Evolutionary conservation across 805 yeast species (phyloP), one percentile per base, ranked within the genome.

Genomic region (Yarrowia sp.): DNA sequence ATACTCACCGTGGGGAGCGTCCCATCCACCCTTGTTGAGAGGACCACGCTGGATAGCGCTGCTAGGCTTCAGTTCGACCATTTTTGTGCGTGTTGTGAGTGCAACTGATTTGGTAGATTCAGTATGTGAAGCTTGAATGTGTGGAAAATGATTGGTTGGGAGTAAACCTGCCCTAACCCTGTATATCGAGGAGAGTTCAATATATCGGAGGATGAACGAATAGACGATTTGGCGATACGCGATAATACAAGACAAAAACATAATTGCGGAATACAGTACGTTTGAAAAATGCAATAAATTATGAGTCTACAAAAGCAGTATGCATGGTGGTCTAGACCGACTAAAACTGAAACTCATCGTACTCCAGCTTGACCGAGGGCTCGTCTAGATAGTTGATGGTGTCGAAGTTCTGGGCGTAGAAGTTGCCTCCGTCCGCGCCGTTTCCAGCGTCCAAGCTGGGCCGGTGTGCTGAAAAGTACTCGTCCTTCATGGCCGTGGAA

Each of bases 51-150:
- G 47, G 22, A 55, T 38, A 31, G 47, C 61, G 46, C 61, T 55
- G 61, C 47, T 55, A 51, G 58, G 58, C 58, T 51, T 51, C 58
- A 51, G 58, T 51, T 51, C 58, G 42, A 24, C 42, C 58, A 51
- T 51, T 33, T n/a, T 33, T 51, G 47, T 35, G 32, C 36, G 38
- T n/a, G 58, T 51, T 9, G 32, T 12, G 31, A 24, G 58, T 51
- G 58, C 22, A 35, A 25, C 42, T 33, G 41, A 35, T 35, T 51
- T 24, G 24, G 41, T 24, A 18, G 32, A 10, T 16, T 35, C 29
- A 8, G 24, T 10, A 10, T 9, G 42, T 51, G 58, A 51, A 47
- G 55, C 42, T 51, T n/a, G 32, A 51, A 51, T 51, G 58, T 16
- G 24, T 6, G 1, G 42, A 51, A 51, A 51, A 51, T 51, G 58